Percentiles rank a stretch among this genome's conserved stretches.
These are phyloP conservation scores for Xanthoconium purpureum DNA, from an alignment of 768 basidiomycete genomes.

Conservation along the genomic window DNA sequence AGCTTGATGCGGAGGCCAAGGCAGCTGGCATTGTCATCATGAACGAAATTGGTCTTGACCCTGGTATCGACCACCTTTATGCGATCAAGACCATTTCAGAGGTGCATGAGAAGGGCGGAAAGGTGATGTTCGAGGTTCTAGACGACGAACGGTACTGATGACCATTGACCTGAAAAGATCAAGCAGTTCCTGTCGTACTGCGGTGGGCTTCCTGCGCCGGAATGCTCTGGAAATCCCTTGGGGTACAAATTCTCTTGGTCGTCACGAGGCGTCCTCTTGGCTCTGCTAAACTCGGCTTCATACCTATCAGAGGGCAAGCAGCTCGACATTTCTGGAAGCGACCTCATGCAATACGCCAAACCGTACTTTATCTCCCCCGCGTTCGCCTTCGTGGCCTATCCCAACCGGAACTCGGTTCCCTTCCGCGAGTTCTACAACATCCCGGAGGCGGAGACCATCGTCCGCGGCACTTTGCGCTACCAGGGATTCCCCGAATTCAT, in stretches of 20 bases:
- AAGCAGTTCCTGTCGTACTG: constrained; percentile 94
- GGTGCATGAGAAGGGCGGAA: constrained; percentile 92
- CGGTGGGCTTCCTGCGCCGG: constrained; percentile 91
- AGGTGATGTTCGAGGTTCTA: constrained; percentile 47
- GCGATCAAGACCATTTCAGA: constrained; percentile 93
- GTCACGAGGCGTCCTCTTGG: constrained; percentile 91
- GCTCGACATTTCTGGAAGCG: constrained; percentile 66
- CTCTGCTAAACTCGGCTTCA: constrained; percentile 86
- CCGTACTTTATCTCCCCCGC: constrained; percentile 96
- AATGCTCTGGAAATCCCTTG: constrained; percentile 89
- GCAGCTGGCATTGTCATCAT: constrained; percentile 89
- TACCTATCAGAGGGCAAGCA: constrained; percentile 67
- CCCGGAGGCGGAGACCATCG: constrained; percentile 87
- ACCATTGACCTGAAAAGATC: constrained; percentile 45
- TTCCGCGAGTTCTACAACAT: constrained; percentile 93
- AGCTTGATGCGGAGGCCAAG: constrained; percentile 75
- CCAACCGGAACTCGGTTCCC: constrained; percentile 89
- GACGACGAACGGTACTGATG: background rate
- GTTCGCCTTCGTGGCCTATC: constrained; percentile 94
- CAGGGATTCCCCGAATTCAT: constrained; percentile 98
- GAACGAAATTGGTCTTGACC: constrained; percentile 98
- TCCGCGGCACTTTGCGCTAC: constrained; percentile 92
- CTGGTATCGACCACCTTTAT: constrained; percentile 91
- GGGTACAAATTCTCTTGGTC: constrained; percentile 99
- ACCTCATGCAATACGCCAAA: constrained; percentile 87